Conservation (phyloP, 1,284 basidiomycete genomes). For the Omphalotus olearius region DNA sequence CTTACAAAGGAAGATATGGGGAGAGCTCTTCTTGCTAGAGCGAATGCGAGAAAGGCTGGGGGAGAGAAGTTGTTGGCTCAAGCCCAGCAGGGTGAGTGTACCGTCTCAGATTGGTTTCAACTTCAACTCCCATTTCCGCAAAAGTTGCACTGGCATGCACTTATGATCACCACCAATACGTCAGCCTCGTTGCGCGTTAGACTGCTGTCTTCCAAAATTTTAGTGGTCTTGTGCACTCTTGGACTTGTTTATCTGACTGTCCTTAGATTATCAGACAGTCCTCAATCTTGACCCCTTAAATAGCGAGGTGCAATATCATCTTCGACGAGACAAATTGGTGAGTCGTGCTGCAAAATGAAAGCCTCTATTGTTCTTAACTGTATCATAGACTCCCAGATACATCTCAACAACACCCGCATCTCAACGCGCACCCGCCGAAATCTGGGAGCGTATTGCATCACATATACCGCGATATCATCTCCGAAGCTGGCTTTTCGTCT, state of each 20-base stretch:
- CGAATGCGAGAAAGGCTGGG: slow-evolving; percentile 49
- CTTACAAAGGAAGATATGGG: slow-evolving; percentile 46
- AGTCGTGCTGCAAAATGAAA: slow-evolving; percentile 13
- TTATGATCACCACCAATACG: neutral
- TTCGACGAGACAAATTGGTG: slow-evolving; percentile 43
- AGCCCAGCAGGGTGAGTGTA: slow-evolving; percentile 50
- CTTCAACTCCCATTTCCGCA: too few relatives aligned
- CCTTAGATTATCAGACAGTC: slow-evolving; percentile 53
- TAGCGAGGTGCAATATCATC: slow-evolving; percentile 44
- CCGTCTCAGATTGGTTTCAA: neutral
- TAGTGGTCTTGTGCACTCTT: neutral
- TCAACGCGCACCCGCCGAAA: slow-evolving; percentile 55
- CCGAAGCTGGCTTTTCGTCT: slow-evolving; percentile 60
- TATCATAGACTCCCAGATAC: slow-evolving; percentile 32
- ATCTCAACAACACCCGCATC: slow-evolving; percentile 50
- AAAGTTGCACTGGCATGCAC: too few relatives aligned
- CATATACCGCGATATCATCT: slow-evolving; percentile 61
- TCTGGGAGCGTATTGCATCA: slow-evolving; percentile 61
- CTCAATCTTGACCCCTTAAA: slow-evolving; percentile 56
- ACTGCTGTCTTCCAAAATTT: too few relatives aligned
- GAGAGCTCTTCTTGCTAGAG: slow-evolving; percentile 51
- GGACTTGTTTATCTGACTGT: neutral
- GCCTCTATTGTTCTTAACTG: neutral
- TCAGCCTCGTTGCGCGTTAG: too few relatives aligned
- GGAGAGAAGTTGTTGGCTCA: slow-evolving; percentile 50